phyloP scores from a whole-genome alignment of 2,329 filamentous ascomycete species.

The Xylaria sp. region DNA sequence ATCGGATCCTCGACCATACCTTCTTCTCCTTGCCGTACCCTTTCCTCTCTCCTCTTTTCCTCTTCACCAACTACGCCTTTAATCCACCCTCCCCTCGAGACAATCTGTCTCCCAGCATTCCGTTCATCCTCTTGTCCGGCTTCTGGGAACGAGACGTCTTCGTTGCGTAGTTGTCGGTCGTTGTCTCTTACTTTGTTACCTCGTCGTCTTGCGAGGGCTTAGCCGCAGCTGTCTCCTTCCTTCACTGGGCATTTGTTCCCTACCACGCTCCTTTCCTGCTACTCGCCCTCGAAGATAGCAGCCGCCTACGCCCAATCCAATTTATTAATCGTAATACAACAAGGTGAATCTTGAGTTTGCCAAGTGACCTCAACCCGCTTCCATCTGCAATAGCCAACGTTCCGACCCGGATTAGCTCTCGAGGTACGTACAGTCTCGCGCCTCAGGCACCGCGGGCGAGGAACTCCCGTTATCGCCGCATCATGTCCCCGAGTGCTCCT shows the following conservation, averaged over 20 bases:
- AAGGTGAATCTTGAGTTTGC: constrained; percentile 27
- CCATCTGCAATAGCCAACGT: constrained; percentile 13
- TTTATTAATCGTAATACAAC: constrained; percentile 39
- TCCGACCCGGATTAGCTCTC: constrained; percentile 3
- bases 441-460: not conserved
- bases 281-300: constrained; percentile 10
- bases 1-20: constrained; percentile 13
- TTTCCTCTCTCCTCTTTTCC: constrained; percentile 23
- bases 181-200: constrained; percentile 17
- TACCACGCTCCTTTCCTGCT: constrained; percentile 39
- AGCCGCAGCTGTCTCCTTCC: constrained; percentile 3
- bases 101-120: constrained; percentile 23
- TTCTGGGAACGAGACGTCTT: constrained; percentile 30
- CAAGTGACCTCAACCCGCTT: constrained; percentile 34
- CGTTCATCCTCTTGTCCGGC: constrained; percentile 10
- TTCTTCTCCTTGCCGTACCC: constrained; percentile 20
- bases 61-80: constrained; percentile 33
- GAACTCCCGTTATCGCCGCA: not conserved
- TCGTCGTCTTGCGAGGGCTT: constrained; percentile 14
- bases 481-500: not conserved
- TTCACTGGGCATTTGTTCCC: constrained; percentile 32
- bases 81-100: constrained; percentile 25
- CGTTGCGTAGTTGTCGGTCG: constrained; percentile 31
- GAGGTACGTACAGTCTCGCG: constrained; percentile 21
- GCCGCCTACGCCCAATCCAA: constrained; percentile 20